Evolutionary conservation across 2,329 filamentous ascomycete species (phyloP).

Genomic region (Tolypocladium pustulatum): DNA sequence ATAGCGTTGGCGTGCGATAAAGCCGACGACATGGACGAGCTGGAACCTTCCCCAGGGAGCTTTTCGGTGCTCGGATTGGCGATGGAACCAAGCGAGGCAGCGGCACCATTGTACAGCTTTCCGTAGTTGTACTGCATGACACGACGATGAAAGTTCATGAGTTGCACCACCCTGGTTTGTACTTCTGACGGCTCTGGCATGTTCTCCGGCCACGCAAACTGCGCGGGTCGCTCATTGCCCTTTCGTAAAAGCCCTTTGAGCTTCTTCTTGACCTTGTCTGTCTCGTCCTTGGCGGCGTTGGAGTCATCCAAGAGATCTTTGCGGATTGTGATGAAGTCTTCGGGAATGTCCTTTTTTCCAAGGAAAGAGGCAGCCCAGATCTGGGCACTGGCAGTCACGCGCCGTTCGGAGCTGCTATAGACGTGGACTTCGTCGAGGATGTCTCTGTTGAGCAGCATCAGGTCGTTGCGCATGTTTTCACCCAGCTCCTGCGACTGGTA

Average conservation of each 20-base stretch:
- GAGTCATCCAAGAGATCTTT: constrained; percentile 96
- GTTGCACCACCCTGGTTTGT: constrained; percentile 78
- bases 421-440: constrained; percentile 87
- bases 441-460: constrained; percentile 85
- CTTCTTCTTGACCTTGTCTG: constrained; percentile 99
- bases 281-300: constrained; percentile 96
- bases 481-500: constrained; percentile 95
- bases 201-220: constrained; percentile 96
- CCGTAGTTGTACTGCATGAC: constrained; percentile 93
- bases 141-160: constrained; percentile 94
- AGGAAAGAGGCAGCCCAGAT: constrained; percentile 91
- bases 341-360: constrained; percentile 71
- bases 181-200: constrained; percentile 93
- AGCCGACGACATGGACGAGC: constrained; percentile 33
- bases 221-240: constrained; percentile 84
- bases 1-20: constrained; percentile 52
- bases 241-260: constrained; percentile 84
- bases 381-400: constrained; percentile 91
- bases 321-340: constrained; percentile 79
- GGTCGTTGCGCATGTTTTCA: constrained; percentile 89
- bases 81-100: constrained; percentile 50
- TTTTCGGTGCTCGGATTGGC: constrained; percentile 40
- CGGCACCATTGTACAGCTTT: constrained; percentile 60
- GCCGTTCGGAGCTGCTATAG: constrained; percentile 89
- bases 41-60: constrained; percentile 28